Conservation (phyloP, 495 filamentous ascomycete species). For the Trichoderma orchidacearum region DNA sequence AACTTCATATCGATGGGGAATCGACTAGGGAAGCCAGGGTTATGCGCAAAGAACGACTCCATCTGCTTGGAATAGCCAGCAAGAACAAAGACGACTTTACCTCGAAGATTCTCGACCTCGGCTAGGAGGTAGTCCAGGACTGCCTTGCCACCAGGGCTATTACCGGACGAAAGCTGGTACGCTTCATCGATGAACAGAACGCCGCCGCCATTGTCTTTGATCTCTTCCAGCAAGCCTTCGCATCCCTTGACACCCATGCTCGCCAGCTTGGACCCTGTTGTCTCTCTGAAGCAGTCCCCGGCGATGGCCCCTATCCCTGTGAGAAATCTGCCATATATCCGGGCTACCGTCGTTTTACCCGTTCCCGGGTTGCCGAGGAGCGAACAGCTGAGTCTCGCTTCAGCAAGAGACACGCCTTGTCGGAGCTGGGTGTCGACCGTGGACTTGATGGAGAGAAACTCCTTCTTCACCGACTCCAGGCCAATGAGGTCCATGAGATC, state of each 20-base stretch:
- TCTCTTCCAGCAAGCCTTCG: constrained; percentile 44
- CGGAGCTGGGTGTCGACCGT: constrained; percentile 47
- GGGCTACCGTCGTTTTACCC: constrained; percentile 75
- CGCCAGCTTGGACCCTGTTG: constrained; percentile 53
- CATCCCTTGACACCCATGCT: constrained; percentile 43
- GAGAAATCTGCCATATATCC: constrained; percentile 59
- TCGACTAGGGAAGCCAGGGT: constrained; percentile 59
- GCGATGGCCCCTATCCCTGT: constrained; percentile 44
- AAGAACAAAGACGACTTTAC: constrained; percentile 64
- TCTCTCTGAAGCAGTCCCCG: constrained; percentile 44
- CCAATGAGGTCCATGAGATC: constrained; percentile 53
- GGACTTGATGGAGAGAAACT: constrained; percentile 48
- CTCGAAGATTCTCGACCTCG: constrained; percentile 61
- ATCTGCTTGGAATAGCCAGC: constrained; percentile 69
- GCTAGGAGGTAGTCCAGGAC: constrained; percentile 65
- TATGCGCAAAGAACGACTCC: constrained; percentile 69
- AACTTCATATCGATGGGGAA: constrained; percentile 56
- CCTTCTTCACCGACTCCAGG: constrained; percentile 44
- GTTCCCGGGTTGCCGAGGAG: constrained; percentile 74
- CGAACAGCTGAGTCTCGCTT: constrained; percentile 47
- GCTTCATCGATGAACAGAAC: constrained; percentile 69
- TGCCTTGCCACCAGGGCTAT: constrained; percentile 35
- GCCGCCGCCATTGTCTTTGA: constrained; percentile 47
- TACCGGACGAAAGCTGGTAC: constrained; percentile 52
- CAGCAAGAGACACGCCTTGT: constrained; percentile 40